Evolutionary conservation across 345 rosid genomes (phyloP), one percentile per base, ranked within the genome.

Genomic region (Populus tremula): DNA sequence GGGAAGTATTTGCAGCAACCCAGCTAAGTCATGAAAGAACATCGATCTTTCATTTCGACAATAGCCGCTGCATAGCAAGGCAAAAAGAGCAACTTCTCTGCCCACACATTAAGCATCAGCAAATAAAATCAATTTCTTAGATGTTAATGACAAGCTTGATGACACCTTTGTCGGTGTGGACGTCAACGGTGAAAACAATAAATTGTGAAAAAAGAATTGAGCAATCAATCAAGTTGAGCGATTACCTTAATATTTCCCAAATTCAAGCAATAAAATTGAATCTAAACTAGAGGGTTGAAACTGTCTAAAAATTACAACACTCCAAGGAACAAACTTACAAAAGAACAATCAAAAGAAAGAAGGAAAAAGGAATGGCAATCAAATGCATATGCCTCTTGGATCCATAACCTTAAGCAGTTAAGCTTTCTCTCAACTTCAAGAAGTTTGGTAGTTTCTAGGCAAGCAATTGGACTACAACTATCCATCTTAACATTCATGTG

Each of bases 201-300:
- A 33, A 27, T 14, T 31, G 43, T 0, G 49, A 71, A 49, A 67
- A 73, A 73, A 39, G 13, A 77, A 77, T 73, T 14, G 70, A 74
- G 70, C 3, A 43, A 70, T 72, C 45, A 66, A 71, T 70, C 76
- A 74, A 74, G 73, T 74, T 27, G 56, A 66, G 59, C 36, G 67
- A 75, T 53, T 73, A 72, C 73, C 81, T 73, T 66, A 33, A 78
- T 68, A 77, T 69, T 69, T 36, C 77, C 70, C 75, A 81, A 68
- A 73, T 78, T 47, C 29, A 12, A 36, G 53, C 70, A 81, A 27
- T 9, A 39, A 81, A 71, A 73, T 76, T 67, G 45, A 70, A 70
- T 35, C 77, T 78, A 71, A 68, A 35, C 81, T 82, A 75, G 67
- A 71, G 65, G 41, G 50, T 81, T 43, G 78, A 41, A 27, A 53